Evolutionary conservation across 176 grass and related monocot genomes (phyloP), one percentile per base, ranked within the genome.

Genomic region (Alopecurus myosuroides): DNA sequence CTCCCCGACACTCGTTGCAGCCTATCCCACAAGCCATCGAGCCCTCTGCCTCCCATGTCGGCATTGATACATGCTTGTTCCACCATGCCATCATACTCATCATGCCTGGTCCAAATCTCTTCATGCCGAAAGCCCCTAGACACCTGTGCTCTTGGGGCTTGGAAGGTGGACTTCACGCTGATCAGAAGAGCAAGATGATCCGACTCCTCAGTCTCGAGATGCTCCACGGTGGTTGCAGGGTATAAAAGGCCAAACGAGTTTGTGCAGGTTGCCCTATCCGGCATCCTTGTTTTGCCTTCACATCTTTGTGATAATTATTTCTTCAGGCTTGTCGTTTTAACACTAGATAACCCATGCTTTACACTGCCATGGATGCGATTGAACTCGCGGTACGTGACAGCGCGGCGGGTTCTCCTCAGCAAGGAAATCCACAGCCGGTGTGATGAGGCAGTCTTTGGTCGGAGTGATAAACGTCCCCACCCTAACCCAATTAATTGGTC

Each of bases 401-500:
- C 68, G 49, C 28, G 83, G 41, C 14, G 74, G 72, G 4, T 56
- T 82, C 19, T 52, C 42, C 11, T 72, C 68, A 52, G 11, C 81
- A 7, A 72, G 69, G 69, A 72, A 28, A 22, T 72, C 69, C 40
- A 28, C 69, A 0, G 40, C 69, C 12, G 69, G 90, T 1, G 70
- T 58, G n/a, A 94, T 79, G 40, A 86, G 57, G 73, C 81, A 82
- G 42, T 90, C 88, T 55, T 78, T 88, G 4, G 78, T 33, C 2
- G 90, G 90, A 66, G 87, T 55, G 76, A 95, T 70, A 35, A 92
- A 90, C 25, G 81, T 83, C 34, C 85, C 87, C 14, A 95, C 55
- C n/a, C n/a, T n/a, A n/a, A n/a, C n/a, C n/a, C n/a, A n/a, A n/a
- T n/a, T n/a, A n/a, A n/a, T n/a, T n/a, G n/a, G n/a, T n/a, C 41